Percentiles rank a stretch among this genome's conserved stretches.
Conservation (phyloP, 257 asterid species). For the Craterostigma plantagineum region DNA sequence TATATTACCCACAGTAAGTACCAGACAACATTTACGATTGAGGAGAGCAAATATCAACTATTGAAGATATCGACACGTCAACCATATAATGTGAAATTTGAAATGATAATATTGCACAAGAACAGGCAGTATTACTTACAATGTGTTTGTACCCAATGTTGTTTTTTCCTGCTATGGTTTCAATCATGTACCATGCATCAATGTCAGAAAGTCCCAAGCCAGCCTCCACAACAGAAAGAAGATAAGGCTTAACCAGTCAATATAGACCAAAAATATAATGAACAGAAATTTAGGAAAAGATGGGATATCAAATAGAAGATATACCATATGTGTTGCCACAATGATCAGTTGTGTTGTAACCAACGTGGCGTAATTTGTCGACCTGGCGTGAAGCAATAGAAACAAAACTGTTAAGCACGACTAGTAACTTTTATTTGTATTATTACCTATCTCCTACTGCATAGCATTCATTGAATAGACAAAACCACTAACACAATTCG, state of each 20-base stretch:
- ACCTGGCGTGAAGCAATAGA: constrained; percentile 30
- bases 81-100: no score
- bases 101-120: background rate
- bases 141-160: constrained; percentile 87
- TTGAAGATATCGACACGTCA: no score
- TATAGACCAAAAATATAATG: constrained; percentile 11
- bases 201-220: constrained; percentile 87
- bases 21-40: no score
- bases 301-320: constrained; percentile 2
- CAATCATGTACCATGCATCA: constrained; percentile 88
- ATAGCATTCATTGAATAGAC: no score
- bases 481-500: no score
- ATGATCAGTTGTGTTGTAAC: constrained; percentile 80
- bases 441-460: no score
- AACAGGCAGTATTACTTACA: constrained; percentile 31
- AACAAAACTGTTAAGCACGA: constrained; percentile 6
- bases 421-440: no score
- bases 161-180: constrained; percentile 89
- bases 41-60: no score
- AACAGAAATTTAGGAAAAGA: background rate
- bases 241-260: no score
- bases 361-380: constrained; percentile 82
- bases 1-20: no score
- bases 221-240: constrained; percentile 57
- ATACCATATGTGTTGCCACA: constrained; percentile 83